Evolutionary conservation across 2,329 filamentous ascomycete genomes (phyloP), one percentile per base, ranked within the genome.

Genomic region (Cordyceps fumosorosea): DNA sequence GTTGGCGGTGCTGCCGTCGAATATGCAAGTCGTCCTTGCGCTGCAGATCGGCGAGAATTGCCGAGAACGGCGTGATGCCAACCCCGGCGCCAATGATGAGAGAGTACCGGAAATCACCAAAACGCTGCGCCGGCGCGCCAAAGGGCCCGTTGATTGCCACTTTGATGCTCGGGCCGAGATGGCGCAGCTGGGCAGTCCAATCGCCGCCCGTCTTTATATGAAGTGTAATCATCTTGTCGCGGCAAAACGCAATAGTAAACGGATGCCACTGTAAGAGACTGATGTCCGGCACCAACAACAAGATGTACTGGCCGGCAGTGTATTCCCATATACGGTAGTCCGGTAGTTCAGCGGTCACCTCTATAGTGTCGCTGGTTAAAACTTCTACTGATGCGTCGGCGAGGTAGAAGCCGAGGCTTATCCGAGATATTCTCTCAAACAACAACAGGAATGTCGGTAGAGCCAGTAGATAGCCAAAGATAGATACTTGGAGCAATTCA

Each of bases 131-230:
- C 0, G 83, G 83, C 2, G 83, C 82, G 5, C 83, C 82, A 62
- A 82, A 85, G 0, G 82, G 82, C 0, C 83, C 83, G 60, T 85
- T 83, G 55, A 85, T 76, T 0, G 81, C 81, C 3, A 85, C 77
- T 12, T 78, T 72, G 52, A 84, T 80, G 2, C 75, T 69, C 0
- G 70, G 69, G 26, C 75, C 77, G 5, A 83, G 67, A 0, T 76
- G 70, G 11, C 78, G 75, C 1, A 85, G 72, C 52, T 70, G 72
- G 4, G 72, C 71, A 0, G 82, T 84, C 82, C 82, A 85, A 68
- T 84, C 77, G 0, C 83, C 83, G 52, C 84, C 81, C 3, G 79
- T 80, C 68, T 85, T 85, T 73, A 85, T 84, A 65, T 85, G 82
- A 0, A 85, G 68, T 68, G 79, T 78, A 71, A 85, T 77, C 37